Conservation (phyloP, 83 land plant species). For the Larix sibirica region DNA sequence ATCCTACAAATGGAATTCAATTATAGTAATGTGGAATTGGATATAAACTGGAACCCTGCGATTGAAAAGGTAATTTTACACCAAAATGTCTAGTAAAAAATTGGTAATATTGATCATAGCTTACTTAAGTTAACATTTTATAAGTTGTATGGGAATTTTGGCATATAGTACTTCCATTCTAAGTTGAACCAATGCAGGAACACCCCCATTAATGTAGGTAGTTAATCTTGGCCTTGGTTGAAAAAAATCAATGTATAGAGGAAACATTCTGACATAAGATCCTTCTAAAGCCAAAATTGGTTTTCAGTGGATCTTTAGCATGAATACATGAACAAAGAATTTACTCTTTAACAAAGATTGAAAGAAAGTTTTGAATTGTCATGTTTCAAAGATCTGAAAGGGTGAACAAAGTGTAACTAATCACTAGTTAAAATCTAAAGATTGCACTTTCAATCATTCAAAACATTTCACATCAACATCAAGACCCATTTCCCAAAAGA, state of each 20-base stretch:
- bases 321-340: background rate
- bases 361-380: background rate
- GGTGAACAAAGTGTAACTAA: background rate
- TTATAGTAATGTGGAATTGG: background rate
- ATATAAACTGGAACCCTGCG: background rate
- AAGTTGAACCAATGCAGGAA: background rate
- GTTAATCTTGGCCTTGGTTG: background rate
- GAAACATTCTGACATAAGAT: background rate
- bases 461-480: background rate
- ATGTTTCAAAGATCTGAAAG: slow-evolving; percentile 3
- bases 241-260: background rate
- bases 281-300: background rate
- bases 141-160: background rate
- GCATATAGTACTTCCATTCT: background rate
- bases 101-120: background rate
- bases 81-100: background rate
- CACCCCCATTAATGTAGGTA: background rate
- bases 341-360: background rate
- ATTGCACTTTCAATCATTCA: background rate
- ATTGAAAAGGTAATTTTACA: background rate
- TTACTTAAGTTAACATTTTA: background rate
- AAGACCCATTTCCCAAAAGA: too few relatives aligned
- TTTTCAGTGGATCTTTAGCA: background rate
- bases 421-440: background rate
- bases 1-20: background rate